These are phyloP conservation scores for Diaporthe sp. DNA, from an alignment of 2,329 filamentous ascomycete species.

Conservation along the genomic window DNA sequence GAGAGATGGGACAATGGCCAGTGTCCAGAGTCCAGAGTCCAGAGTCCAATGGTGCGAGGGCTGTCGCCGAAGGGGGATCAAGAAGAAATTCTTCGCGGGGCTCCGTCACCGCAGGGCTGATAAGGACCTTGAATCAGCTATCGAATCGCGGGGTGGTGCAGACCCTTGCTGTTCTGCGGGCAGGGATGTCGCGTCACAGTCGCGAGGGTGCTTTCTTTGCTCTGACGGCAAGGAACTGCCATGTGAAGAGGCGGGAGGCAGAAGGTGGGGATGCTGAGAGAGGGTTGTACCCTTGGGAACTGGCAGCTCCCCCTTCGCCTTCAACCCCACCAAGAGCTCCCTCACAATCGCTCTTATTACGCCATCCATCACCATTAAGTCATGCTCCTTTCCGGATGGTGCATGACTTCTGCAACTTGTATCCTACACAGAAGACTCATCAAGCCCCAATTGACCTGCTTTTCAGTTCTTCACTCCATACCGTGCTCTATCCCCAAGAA, in stretches of 20 bases:
- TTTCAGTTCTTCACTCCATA: not conserved
- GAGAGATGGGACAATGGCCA: slow-evolving; percentile 30
- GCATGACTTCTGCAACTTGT: not conserved
- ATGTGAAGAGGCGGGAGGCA: not conserved
- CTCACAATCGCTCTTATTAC: slow-evolving; percentile 25
- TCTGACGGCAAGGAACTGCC: not conserved
- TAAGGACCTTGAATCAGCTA: slow-evolving; percentile 37
- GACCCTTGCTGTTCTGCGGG: slow-evolving; percentile 4
- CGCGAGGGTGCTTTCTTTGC: not conserved
- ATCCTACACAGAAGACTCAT: not conserved
- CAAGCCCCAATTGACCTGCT: slow-evolving; percentile 8
- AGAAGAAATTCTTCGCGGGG: slow-evolving; percentile 40
- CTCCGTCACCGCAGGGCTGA: slow-evolving; percentile 30
- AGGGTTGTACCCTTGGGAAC: slow-evolving; percentile 1
- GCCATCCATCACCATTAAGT: slow-evolving; percentile 21
- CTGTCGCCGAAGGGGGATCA: slow-evolving; percentile 32
- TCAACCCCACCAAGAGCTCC: slow-evolving; percentile 27
- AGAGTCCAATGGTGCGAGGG: slow-evolving; percentile 10
- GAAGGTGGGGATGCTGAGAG: not conserved
- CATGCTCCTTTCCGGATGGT: slow-evolving; percentile 21
- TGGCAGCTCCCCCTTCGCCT: not conserved
- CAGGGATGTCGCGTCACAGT: slow-evolving; percentile 34
- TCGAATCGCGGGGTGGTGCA: slow-evolving; percentile 40
- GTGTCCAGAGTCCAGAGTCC: slow-evolving; percentile 22
- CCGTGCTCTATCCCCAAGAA: not conserved